Percentiles rank a stretch among this genome's conserved stretches.
Evolutionary conservation across 2,329 filamentous ascomycete genomes (phyloP).

Genomic region (Elsinoe batatas): DNA sequence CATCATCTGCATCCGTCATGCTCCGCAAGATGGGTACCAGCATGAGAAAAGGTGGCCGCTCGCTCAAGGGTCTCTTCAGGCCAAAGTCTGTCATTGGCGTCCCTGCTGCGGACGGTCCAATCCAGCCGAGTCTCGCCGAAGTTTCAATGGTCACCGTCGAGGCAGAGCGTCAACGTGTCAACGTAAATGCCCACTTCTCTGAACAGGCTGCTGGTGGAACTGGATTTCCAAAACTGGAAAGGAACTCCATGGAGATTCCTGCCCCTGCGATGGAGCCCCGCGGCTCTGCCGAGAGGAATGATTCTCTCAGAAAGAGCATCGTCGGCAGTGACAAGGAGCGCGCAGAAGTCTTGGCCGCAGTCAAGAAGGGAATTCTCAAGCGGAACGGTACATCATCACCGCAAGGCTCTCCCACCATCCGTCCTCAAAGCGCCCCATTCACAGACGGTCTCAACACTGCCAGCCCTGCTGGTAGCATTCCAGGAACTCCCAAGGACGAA

Average conservation of each 20-base stretch:
- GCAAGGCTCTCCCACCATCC: constrained; percentile 58
- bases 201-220: constrained; percentile 62
- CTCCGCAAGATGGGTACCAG: constrained; percentile 97
- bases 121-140: constrained; percentile 60
- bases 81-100: constrained; percentile 84
- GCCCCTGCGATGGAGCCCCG: constrained; percentile 24
- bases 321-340: constrained; percentile 82
- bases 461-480: constrained; percentile 74
- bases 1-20: constrained; percentile 84
- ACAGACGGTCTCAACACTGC: constrained; percentile 55
- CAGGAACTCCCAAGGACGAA: constrained; percentile 79
- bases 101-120: constrained; percentile 57
- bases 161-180: constrained; percentile 76
- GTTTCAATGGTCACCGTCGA: constrained; percentile 95
- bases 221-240: constrained; percentile 74
- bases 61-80: constrained; percentile 85
- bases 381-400: constrained; percentile 56
- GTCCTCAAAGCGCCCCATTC: constrained; percentile 30
- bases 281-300: constrained; percentile 46
- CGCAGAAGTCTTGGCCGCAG: constrained; percentile 80
- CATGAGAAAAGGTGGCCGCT: constrained; percentile 89
- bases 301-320: constrained; percentile 68
- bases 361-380: constrained; percentile 93
- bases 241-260: constrained; percentile 59
- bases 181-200: constrained; percentile 61